Conservation (phyloP, 2,329 filamentous ascomycete species). For the Fusarium secorum region DNA sequence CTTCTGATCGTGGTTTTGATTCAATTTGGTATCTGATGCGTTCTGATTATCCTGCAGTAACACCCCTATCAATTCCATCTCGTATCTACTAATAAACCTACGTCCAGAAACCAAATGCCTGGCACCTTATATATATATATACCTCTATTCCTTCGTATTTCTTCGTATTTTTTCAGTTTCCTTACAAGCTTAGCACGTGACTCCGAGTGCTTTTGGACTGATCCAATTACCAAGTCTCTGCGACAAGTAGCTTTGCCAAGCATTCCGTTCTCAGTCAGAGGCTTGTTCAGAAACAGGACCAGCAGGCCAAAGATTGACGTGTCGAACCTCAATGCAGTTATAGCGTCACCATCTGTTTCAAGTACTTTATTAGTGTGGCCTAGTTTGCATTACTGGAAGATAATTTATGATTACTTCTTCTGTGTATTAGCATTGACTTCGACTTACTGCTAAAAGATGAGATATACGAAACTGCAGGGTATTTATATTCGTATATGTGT, state of each 20-base stretch:
- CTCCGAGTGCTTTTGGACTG: not conserved
- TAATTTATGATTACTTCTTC: not conserved
- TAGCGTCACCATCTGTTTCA: slow-evolving; percentile 2
- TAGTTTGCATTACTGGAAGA: not conserved
- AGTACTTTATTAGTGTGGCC: not conserved
- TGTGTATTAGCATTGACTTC: not conserved
- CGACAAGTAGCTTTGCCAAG: not conserved
- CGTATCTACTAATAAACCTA: not conserved
- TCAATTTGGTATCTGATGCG: not conserved
- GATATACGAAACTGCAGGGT: not conserved
- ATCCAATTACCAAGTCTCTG: not conserved
- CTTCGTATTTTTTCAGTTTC: not conserved
- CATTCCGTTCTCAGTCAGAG: slow-evolving; percentile 18
- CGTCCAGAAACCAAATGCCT: not conserved
- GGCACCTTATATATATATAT: not conserved
- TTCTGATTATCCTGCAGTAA: not conserved
- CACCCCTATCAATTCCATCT: not conserved
- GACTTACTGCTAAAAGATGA: not conserved
- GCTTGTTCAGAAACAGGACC: not conserved
- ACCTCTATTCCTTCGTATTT: not conserved
- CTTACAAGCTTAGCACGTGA: not conserved
- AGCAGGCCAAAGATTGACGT: slow-evolving; percentile 13
- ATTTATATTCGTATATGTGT: not conserved
- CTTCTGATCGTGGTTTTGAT: not conserved
- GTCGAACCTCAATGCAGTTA: slow-evolving; percentile 21